Base-by-base conservation (phyloP, 176 grass and related monocot species). In the Hyparrhenia diplandra region DNA sequence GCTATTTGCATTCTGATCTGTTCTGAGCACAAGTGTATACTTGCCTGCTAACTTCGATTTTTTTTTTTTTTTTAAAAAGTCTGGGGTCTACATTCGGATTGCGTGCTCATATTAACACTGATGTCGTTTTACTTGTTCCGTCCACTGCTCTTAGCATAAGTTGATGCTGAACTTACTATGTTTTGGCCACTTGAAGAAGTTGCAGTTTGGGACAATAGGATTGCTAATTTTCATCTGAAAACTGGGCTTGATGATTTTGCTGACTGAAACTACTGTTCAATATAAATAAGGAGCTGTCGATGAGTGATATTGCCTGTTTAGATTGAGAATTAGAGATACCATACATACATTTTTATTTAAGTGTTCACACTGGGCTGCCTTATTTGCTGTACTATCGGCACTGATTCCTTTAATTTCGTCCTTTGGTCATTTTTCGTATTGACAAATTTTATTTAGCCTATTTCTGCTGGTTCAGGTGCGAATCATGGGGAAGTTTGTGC, bases 401-500 rank as follows among this genome's bases (percentile, higher is more conserved):
- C 0, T 57, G 36, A 69, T 54, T 39, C 1, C 20, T 36, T 41
- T 69, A 25, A 8, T 42, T 42, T 10, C n/a, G 1, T 58, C 13
- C 62, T 28, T 12, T 77, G 4, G 4, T 41, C 28, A 17, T 46
- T 47, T 43, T 78, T 43, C 4, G 29, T 78, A 55, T 73, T 14
- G 39, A 13, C 58, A 40, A 51, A 45, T 67, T 43, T 24, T 20
- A 86, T 66, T 8, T 2, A 80, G 4, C 16, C 51, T 80, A 37
- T 74, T 64, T 74, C 2, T 80, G 35, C 58, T 80, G 69, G 30
- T 80, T 80, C 35, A 81, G 77, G 77, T 74, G 32, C 0, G 16
- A 78, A 49, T 64, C 46, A 89, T 94, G 66, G 79, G 71, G 28
- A 85, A 89, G 58, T 58, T 84, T 55, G 86, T 74, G 68, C 84